Evolutionary conservation across 768 basidiomycete species (phyloP).

Genomic region (Dendrothele bispora): DNA sequence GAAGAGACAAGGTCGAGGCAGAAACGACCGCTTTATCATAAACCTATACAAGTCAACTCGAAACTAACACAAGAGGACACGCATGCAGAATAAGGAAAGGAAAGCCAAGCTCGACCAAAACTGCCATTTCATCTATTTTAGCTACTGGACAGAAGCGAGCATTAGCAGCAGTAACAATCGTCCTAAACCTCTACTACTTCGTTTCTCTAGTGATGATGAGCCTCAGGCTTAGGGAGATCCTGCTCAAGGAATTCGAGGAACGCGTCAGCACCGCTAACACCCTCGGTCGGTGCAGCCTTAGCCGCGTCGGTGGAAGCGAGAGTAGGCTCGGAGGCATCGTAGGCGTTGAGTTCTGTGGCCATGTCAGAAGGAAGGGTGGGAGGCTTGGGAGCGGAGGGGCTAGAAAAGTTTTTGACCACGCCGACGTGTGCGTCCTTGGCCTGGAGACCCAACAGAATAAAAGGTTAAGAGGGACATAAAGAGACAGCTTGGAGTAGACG

Average conservation of each 20-base stretch:
- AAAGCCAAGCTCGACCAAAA: too few species aligned
- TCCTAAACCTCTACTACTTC: too few species aligned
- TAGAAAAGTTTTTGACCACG: constrained; percentile 76
- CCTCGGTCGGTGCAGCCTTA: constrained; percentile 32
- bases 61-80: too few species aligned
- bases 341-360: constrained; percentile 84
- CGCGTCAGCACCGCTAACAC: constrained; percentile 62
- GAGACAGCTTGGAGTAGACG: constrained; percentile 28
- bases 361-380: constrained; percentile 82
- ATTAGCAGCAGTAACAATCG: too few species aligned
- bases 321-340: constrained; percentile 79
- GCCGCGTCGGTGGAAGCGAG: constrained; percentile 36
- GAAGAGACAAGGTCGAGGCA: too few species aligned
- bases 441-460: constrained; percentile 43
- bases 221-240: constrained; percentile 66
- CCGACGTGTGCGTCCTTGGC: constrained; percentile 90
- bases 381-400: constrained; percentile 71
- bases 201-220: constrained; percentile 26
- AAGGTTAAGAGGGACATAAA: neutral
- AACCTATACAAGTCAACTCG: too few species aligned
- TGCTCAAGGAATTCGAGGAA: constrained; percentile 82
- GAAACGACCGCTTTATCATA: too few species aligned
- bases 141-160: too few species aligned
- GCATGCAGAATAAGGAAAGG: too few species aligned
- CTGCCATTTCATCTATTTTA: too few species aligned